Evolutionary conservation across 768 basidiomycete genomes (phyloP), one percentile per base, ranked within the genome.

Genomic region (Xerocomellus chrysenteron): DNA sequence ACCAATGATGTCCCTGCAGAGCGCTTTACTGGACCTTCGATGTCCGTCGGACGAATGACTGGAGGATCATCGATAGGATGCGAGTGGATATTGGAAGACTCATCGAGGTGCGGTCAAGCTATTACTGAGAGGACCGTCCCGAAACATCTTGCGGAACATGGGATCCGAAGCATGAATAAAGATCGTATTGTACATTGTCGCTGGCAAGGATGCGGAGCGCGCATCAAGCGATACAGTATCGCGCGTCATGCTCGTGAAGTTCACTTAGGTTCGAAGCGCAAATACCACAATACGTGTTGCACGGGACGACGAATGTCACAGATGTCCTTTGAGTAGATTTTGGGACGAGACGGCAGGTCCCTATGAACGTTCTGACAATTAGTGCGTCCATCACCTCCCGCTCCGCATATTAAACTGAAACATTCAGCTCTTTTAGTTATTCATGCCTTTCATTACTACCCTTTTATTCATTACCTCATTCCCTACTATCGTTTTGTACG

Each of bases 191-290:
- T 52, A 2, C 19, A 21, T 2, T 67, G 66, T 32, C 10, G 4
- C 19, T 67, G 65, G 66, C 12, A 0, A 1, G 58, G 3, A 4
- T 67, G 65, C 4, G 14, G 24, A 1, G 2, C 0, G 6, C 0
- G 0, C 5, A 12, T 60, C n/a, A 57, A 57, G 35, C 41, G 65
- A 6, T 24, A 53, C 0, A 21, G 58, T 2, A 42, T 68, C 0
- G 0, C 21, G 11, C 49, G 66, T 0, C 66, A 68, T 12, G 11
- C n/a, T 3, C 56, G 63, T 0, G 65, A 66, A 11, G 60, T 62
- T 0, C 65, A 66, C 3, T 11, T 65, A 9, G 42, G 57, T 11
- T 48, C 42, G 46, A 62, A 46, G 28, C 65, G 65, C 52, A 50
- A 11, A 24, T 19, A 44, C n/a, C 24, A 7, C 33, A 24, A 14